Evolutionary conservation across 768 basidiomycete genomes (phyloP).

Genomic region (Infundibulicybe gibba): DNA sequence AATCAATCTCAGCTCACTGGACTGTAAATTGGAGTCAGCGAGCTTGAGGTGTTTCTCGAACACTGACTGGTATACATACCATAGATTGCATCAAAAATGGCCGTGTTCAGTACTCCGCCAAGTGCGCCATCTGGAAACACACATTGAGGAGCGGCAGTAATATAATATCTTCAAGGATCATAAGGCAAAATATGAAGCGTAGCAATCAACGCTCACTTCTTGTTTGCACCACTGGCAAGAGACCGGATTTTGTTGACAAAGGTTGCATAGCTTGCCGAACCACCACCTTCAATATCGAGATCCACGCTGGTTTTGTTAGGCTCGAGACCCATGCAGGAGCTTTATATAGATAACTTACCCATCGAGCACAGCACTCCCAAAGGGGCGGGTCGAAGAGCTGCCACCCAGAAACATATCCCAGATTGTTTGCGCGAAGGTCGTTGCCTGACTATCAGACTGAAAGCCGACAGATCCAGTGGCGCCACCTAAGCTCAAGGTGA

Average conservation of each 20-base stretch:
- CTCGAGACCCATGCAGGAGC: too few species aligned
- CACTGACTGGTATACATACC: constrained; percentile 28
- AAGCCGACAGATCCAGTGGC: constrained; percentile 63
- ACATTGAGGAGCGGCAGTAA: constrained; percentile 65
- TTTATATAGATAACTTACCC: constrained; percentile 38
- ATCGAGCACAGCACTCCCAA: constrained; percentile 68
- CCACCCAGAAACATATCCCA: constrained; percentile 73
- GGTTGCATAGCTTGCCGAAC: constrained; percentile 41
- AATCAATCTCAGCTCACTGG: constrained; percentile 20
- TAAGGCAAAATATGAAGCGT: background rate
- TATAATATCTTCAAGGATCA: constrained; percentile 45
- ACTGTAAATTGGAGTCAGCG: constrained; percentile 17
- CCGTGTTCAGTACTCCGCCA: constrained; percentile 54
- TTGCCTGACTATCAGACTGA: constrained; percentile 51
- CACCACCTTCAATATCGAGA: constrained; percentile 74
- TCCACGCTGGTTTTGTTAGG: constrained; percentile 42
- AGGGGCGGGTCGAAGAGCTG: constrained; percentile 56
- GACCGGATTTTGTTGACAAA: constrained; percentile 57
- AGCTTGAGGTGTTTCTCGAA: background rate
- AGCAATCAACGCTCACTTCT: constrained; percentile 33
- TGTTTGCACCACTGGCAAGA: constrained; percentile 45
- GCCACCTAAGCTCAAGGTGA: constrained; percentile 58
- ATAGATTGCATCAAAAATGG: constrained; percentile 68
- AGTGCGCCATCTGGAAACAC: constrained; percentile 67
- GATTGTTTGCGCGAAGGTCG: constrained; percentile 58